A percentile compares a stretch with the other conserved stretches of the same genome.
phyloP scores from a whole-genome alignment of 2,329 filamentous ascomycete species.

The Fusarium sp. region DNA sequence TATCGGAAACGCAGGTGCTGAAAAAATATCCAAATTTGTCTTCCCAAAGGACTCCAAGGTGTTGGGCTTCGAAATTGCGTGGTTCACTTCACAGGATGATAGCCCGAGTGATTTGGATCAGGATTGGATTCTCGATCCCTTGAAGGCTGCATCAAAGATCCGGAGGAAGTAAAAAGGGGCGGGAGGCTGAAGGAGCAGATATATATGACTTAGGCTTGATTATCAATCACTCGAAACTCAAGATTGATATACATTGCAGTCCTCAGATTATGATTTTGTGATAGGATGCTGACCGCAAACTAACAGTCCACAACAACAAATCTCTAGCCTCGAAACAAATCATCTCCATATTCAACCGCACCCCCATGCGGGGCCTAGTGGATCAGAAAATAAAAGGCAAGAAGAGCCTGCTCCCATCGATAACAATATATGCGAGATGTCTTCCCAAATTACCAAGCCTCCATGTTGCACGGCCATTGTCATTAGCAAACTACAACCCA shows the following conservation, averaged over 20 bases:
- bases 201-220: accelerated
- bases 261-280: accelerated
- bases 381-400: accelerated
- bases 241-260: neutral
- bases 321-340: accelerated
- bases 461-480: no score
- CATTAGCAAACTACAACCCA: no score
- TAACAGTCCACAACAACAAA: accelerated
- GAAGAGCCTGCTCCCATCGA: no score
- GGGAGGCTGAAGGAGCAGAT: no score
- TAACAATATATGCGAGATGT: no score
- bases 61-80: neutral
- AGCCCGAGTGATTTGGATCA: neutral
- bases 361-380: no score
- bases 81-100: slow-evolving; percentile 7
- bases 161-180: neutral
- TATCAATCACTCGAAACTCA: accelerated
- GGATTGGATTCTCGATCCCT: neutral
- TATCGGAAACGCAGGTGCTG: neutral
- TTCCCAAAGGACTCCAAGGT: neutral
- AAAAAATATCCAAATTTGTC: neutral
- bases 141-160: slow-evolving; percentile 2
- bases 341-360: no score
- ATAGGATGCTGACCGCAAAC: accelerated
- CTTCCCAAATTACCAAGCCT: no score